These are phyloP conservation scores for Camellia granthamiana DNA, from an alignment of 148 eudicot genomes.

Conservation along the genomic window DNA sequence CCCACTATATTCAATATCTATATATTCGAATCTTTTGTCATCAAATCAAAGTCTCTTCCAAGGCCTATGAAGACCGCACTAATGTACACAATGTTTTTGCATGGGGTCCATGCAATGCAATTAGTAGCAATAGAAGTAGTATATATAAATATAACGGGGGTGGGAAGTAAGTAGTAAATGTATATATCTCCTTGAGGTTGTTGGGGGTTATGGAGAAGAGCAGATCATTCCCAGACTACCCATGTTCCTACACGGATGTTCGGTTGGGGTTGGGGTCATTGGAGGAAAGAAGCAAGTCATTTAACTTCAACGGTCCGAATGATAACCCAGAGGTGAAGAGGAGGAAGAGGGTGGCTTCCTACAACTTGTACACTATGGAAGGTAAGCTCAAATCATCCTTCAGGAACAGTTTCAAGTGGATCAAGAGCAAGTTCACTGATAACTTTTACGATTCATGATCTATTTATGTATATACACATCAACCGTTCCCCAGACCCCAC, in stretches of 20 bases:
- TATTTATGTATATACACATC: no score
- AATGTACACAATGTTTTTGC: constrained; percentile 19
- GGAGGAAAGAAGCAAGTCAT: constrained; percentile 57
- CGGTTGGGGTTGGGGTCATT: constrained; percentile 34
- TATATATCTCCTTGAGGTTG: not conserved
- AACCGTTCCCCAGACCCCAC: no score
- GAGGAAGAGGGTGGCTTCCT: constrained; percentile 81
- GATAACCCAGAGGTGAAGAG: constrained; percentile 79
- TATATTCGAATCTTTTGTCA: constrained; percentile 7
- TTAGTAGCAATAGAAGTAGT: no score
- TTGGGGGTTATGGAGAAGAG: constrained; percentile 62
- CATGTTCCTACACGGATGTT: constrained; percentile 55
- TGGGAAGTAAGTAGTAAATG: no score
- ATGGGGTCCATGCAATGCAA: constrained; percentile 14
- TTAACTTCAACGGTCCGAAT: constrained; percentile 75
- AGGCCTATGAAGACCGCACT: constrained; percentile 42
- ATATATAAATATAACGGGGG: not conserved
- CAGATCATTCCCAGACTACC: constrained; percentile 60
- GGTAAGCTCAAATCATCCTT: constrained; percentile 83
- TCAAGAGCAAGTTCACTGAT: constrained; percentile 74
- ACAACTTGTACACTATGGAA: constrained; percentile 81
- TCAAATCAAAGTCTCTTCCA: constrained; percentile 21
- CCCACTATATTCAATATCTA: constrained; percentile 1
- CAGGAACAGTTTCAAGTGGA: constrained; percentile 84
- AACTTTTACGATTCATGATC: constrained; percentile 29